A percentile compares a stretch with the other conserved stretches of the same genome.
phyloP scores from a whole-genome alignment of 306 rosid species.

The Quercus bicolor region DNA sequence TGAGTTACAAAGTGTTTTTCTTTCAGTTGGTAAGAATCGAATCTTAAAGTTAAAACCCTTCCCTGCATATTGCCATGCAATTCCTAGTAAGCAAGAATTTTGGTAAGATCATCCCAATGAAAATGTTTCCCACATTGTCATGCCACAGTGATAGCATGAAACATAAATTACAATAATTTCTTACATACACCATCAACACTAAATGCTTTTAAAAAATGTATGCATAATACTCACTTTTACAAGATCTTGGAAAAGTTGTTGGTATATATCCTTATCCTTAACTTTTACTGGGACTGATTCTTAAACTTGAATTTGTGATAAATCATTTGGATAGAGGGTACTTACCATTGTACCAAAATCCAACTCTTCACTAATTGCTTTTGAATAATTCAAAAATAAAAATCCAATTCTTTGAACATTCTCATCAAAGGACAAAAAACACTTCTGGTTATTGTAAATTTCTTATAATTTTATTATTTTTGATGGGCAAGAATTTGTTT shows the following conservation, averaged over 20 bases:
- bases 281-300: no score
- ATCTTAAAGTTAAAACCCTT: background rate
- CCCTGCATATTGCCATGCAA: background rate
- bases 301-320: no score
- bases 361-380: background rate
- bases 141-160: background rate
- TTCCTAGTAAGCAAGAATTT: background rate
- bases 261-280: no score
- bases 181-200: background rate
- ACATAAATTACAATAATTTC: background rate
- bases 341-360: no score
- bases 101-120: no score
- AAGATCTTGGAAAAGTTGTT: no score
- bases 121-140: no score
- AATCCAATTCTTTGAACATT: background rate
- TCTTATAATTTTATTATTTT: background rate
- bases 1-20: background rate
- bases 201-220: no score
- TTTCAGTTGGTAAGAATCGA: background rate
- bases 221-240: no score
- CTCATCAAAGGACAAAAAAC: background rate
- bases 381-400: background rate
- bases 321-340: no score
- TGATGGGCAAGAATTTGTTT: background rate
- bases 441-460: background rate